Percentiles rank a stretch among this genome's conserved stretches.
phyloP scores from a whole-genome alignment of 2,329 filamentous ascomycete species.

The Teratosphaeria nubilosa region DNA sequence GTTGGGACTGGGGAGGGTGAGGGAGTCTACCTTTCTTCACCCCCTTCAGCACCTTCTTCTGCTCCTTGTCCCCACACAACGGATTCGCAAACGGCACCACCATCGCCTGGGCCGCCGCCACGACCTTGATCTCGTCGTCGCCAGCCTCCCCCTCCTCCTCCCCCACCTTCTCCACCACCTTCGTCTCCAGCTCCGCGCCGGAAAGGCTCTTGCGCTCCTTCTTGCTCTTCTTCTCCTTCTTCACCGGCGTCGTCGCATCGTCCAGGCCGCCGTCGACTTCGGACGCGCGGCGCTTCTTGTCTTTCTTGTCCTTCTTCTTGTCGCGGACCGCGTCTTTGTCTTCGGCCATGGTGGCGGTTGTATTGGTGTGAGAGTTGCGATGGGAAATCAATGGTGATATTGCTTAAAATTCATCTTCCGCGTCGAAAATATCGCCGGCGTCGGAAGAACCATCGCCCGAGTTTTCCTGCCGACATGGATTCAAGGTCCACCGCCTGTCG shows the following conservation, averaged over 20 bases:
- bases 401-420: neutral
- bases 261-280: conserved; percentile 14
- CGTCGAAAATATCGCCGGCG: neutral
- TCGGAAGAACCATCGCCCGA: neutral
- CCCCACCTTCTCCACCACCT: conserved; percentile 35
- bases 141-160: conserved; percentile 32
- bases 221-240: conserved; percentile 23
- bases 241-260: conserved; percentile 10
- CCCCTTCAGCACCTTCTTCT: conserved; percentile 56
- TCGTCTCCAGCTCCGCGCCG: conserved; percentile 17
- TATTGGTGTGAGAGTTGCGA: neutral
- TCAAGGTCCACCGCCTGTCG: too few relatives aligned
- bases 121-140: conserved; percentile 7
- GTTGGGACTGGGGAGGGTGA: neutral
- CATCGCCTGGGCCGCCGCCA: conserved; percentile 36
- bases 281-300: conserved; percentile 27
- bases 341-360: conserved; percentile 25
- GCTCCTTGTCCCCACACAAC: conserved; percentile 66
- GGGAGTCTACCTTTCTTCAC: conserved; percentile 47
- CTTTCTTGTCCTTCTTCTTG: conserved; percentile 27
- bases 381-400: neutral
- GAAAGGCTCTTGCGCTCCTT: conserved; percentile 25
- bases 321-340: conserved; percentile 31
- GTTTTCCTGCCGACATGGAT: neutral
- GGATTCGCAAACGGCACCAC: conserved; percentile 78